These are phyloP conservation scores for Agrostemma githago DNA, from an alignment of 148 eudicot genomes.

Conservation along the genomic window DNA sequence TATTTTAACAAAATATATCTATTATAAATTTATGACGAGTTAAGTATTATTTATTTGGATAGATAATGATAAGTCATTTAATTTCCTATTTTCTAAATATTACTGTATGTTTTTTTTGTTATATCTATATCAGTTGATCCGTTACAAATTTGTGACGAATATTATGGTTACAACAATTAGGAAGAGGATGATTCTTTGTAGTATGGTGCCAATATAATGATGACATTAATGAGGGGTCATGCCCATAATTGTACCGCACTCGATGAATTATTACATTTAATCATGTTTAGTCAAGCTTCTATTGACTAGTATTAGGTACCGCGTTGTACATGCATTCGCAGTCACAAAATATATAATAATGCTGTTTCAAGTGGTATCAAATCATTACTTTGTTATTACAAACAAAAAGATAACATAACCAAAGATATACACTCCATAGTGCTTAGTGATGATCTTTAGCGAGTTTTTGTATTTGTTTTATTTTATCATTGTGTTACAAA, in stretches of 20 bases:
- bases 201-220: conserved; percentile 18
- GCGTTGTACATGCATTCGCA: background rate
- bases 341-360: background rate
- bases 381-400: conserved; percentile 19
- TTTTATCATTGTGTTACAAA: background rate
- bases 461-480: background rate
- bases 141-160: too few relatives aligned
- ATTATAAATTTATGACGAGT: too few relatives aligned
- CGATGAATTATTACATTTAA: background rate
- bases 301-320: conserved; percentile 11
- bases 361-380: conserved; percentile 9
- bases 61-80: too few relatives aligned
- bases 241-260: conserved; percentile 13
- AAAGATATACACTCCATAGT: background rate
- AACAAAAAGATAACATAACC: conserved; percentile 12
- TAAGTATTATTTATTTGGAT: too few relatives aligned
- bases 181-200: background rate
- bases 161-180: too few relatives aligned
- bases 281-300: background rate
- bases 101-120: too few relatives aligned
- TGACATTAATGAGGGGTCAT: conserved; percentile 10
- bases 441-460: background rate
- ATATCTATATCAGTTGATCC: too few relatives aligned
- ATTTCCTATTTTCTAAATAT: too few relatives aligned
- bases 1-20: too few relatives aligned